Percentiles rank a stretch among this genome's conserved stretches.
Evolutionary conservation across 352 stramenopile genomes (phyloP).

Genomic region (Globisporangium splendens): DNA sequence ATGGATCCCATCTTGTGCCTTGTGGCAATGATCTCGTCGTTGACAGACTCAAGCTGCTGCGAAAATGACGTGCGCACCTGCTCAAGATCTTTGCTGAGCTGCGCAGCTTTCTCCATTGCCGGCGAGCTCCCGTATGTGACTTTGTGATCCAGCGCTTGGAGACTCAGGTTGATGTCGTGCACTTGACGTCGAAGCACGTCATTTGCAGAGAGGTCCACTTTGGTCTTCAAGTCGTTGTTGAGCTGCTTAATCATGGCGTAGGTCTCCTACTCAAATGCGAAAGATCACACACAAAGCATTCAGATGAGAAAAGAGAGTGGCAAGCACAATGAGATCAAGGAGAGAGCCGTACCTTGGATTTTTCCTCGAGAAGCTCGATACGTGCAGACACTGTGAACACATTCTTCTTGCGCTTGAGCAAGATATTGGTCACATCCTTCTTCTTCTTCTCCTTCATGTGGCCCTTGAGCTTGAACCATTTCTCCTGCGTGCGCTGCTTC

Average conservation of each 20-base stretch:
- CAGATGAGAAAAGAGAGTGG: no score
- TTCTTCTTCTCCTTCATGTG: conserved; percentile 79
- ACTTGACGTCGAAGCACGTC: conserved; percentile 54
- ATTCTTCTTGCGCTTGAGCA: conserved; percentile 79
- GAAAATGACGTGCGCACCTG: conserved; percentile 25
- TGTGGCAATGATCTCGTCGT: conserved; percentile 24
- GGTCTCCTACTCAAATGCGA: conserved; percentile 27
- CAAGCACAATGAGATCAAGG: no score
- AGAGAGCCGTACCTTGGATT: conserved; percentile 32
- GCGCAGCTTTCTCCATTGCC: conserved; percentile 39
- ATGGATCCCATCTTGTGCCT: conserved; percentile 25
- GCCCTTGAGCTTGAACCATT: conserved; percentile 69
- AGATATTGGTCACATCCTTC: conserved; percentile 67
- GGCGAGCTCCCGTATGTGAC: conserved; percentile 31
- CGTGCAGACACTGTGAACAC: conserved; percentile 72
- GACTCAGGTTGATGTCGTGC: conserved; percentile 42
- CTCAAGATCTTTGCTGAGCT: conserved; percentile 37
- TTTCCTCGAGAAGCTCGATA: conserved; percentile 71
- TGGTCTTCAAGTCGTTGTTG: conserved; percentile 50
- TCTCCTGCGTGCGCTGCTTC: conserved; percentile 56
- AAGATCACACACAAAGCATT: no score
- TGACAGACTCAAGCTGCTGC: conserved; percentile 32
- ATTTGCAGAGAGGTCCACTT: conserved; percentile 33
- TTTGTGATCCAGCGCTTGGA: conserved; percentile 44
- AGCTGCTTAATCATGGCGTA: conserved; percentile 66